Evolutionary conservation across 768 basidiomycete species (phyloP).

Genomic region (Suillus decipiens): DNA sequence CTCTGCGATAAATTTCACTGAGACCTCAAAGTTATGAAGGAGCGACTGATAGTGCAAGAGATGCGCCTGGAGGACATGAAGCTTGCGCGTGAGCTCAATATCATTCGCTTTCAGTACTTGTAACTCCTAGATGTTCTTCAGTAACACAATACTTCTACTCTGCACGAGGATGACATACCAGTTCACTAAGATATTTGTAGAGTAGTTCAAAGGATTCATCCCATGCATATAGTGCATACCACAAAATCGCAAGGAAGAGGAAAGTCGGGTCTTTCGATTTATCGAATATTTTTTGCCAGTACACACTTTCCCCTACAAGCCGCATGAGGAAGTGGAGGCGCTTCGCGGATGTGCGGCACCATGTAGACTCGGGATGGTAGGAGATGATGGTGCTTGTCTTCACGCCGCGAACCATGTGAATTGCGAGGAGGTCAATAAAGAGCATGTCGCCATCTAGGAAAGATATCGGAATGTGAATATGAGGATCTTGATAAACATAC

Average conservation of each 20-base stretch:
- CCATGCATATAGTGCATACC: constrained; percentile 65
- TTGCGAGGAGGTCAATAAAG: constrained; percentile 49
- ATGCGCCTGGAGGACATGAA: constrained; percentile 59
- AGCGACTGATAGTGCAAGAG: constrained; percentile 56
- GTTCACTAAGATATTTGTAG: constrained; percentile 48
- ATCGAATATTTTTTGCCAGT: constrained; percentile 29
- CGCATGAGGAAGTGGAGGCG: constrained; percentile 30
- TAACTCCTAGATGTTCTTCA: constrained; percentile 43
- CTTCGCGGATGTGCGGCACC: constrained; percentile 20
- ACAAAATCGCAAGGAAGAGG: constrained; percentile 51
- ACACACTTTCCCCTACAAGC: constrained; percentile 34
- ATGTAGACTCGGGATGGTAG: constrained; percentile 28
- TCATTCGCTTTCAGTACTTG: constrained; percentile 41
- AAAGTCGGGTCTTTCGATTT: constrained; percentile 51
- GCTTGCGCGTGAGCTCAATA: constrained; percentile 48
- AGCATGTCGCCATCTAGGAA: constrained; percentile 23
- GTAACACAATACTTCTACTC: neutral
- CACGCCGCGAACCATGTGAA: constrained; percentile 49
- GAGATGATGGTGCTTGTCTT: constrained; percentile 28
- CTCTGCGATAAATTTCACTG: constrained; percentile 47
- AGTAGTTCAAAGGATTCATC: constrained; percentile 57
- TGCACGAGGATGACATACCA: constrained; percentile 39
- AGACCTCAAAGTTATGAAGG: constrained; percentile 53
- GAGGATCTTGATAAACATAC: constrained; percentile 28
- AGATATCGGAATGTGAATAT: neutral